Conservation (phyloP, 768 basidiomycete species). For the Rhizopogon rudus region DNA sequence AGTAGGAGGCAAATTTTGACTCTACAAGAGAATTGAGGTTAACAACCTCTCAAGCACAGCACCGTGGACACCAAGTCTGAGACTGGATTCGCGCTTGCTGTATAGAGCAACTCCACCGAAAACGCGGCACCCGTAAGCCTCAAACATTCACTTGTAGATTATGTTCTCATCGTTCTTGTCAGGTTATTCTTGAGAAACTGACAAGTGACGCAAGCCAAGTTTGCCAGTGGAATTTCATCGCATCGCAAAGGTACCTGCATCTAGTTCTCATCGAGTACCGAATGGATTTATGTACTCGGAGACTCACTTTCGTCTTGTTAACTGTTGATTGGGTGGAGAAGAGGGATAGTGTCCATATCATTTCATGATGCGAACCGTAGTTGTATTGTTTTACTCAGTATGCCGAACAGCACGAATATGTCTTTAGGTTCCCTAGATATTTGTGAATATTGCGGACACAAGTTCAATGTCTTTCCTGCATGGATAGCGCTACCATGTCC, state of each 20-base stretch:
- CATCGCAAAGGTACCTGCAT: conserved; percentile 2
- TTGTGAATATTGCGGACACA: too few species aligned
- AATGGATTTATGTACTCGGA: neutral
- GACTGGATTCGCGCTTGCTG: neutral
- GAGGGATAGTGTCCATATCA: neutral
- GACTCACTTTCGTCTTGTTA: neutral
- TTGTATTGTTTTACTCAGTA: too few species aligned
- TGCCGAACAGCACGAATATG: too few species aligned
- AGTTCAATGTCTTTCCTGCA: too few species aligned
- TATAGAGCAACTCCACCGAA: neutral
- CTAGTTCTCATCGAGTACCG: neutral
- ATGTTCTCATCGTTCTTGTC: too few species aligned
- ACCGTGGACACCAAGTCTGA: neutral
- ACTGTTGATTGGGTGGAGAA: neutral
- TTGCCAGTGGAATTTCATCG: neutral
- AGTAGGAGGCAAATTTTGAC: neutral
- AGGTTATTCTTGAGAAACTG: neutral
- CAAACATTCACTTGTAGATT: too few species aligned
- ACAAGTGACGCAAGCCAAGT: neutral
- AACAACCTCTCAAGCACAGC: neutral
- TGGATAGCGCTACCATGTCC: too few species aligned
- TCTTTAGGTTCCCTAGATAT: too few species aligned
- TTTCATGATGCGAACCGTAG: too few species aligned
- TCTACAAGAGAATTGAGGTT: neutral
- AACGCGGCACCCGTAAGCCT: conserved; percentile 1